Conservation (phyloP, 2,329 filamentous ascomycete species). For the Cryphonectria radicalis region DNA sequence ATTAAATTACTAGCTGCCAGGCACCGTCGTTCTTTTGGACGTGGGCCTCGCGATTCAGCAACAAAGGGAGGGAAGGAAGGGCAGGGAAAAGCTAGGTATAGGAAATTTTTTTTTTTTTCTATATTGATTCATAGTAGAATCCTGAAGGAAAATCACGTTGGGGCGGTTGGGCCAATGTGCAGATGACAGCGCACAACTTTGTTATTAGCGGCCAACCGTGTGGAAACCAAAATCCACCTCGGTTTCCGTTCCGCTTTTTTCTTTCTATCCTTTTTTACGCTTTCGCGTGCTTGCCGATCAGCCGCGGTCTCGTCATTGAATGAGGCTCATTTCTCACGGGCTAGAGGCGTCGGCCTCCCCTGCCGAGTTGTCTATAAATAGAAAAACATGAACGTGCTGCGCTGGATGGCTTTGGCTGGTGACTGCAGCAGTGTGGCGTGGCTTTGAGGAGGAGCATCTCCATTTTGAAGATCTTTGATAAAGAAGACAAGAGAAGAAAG, state of each 20-base stretch:
- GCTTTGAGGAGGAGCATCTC: neutral
- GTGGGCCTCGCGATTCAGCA: neutral
- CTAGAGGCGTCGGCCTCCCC: slow-evolving; percentile 8
- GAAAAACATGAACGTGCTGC: neutral
- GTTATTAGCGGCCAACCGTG: neutral
- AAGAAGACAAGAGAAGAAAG: neutral
- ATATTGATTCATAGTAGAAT: neutral
- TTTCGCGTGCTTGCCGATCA: slow-evolving; percentile 17
- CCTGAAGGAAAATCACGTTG: neutral
- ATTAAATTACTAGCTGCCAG: neutral
- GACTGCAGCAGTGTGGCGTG: neutral
- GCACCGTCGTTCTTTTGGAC: neutral
- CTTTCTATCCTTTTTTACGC: neutral
- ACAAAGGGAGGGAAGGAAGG: no score
- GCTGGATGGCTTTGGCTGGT: no score
- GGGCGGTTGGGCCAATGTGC: neutral
- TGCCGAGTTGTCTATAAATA: slow-evolving; percentile 13
- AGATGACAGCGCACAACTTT: slow-evolving; percentile 1
- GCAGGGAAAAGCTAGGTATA: no score
- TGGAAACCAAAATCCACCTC: neutral
- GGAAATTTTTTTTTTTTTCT: no score
- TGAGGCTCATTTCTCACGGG: slow-evolving; percentile 18
- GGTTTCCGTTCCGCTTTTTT: neutral
- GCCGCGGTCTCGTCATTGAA: slow-evolving; percentile 13
- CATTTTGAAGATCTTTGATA: neutral